Base-by-base conservation (phyloP, 2,329 filamentous ascomycete genomes). In the Pestalotiopsis sp. region DNA sequence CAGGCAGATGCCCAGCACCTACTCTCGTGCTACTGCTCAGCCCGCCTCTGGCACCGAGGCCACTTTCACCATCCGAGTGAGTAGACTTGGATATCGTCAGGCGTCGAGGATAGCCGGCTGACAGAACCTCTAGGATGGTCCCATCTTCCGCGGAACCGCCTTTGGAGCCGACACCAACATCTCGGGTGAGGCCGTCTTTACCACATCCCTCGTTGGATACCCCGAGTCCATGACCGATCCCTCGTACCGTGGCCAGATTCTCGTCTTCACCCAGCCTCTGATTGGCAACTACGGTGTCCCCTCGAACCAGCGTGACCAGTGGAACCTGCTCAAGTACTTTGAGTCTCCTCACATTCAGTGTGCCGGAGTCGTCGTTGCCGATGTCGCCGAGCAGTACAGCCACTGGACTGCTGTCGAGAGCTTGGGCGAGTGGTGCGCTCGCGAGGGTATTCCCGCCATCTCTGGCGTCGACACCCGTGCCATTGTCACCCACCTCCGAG, bases 241-340 rank as follows among this genome's bases (percentile, higher is more conserved):
- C 65, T 95, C 92, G 22, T 95, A 95, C 84, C 91, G 92, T 73
- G 92, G 96, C 73, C 96, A 99, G 85, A 98, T 99, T 74, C 87
- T 99, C 75, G 95, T 98, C 81, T 98, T 98, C 86, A 99, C 96
- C 73, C 94, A 98, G 81, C 96, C 96, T 44, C 85, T 99, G 74
- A 98, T 99, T 77, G 96, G 96, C 78, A 99, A 99, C 88, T 99
- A 99, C 79, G 96, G 96, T 75, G 95, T 99, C 20, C 96, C 96
- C 17, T 97, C 94, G 39, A 89, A 86, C 71, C 88, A 90, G 76
- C 91, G 94, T 72, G 96, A 99, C 81, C 85, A 94, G 81, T 93
- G 90, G 81, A 96, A 96, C 75, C 89, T 99, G 68, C 87, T 98
- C 79, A 96, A 96, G 84, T 97, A 98, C 86, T 99, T 99, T 77